Evolutionary conservation across 2,329 filamentous ascomycete species (phyloP).

Genomic region (Penicillium sp.): DNA sequence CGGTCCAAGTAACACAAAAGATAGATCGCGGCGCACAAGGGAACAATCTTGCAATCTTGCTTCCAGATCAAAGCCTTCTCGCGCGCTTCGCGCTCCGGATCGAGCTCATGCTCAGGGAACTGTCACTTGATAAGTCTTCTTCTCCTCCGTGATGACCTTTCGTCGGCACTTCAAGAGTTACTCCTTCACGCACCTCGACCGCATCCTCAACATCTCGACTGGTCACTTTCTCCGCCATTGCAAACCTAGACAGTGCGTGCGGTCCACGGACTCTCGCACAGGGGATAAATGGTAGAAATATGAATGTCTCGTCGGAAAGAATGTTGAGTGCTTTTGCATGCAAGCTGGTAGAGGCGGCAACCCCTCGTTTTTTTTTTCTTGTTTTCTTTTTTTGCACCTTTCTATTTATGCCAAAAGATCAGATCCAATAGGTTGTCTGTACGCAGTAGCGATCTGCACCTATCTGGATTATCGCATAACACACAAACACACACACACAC

Average conservation of each 20-base stretch:
- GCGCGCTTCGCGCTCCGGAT: slow-evolving; percentile 10
- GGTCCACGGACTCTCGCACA: too few relatives aligned
- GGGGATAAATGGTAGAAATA: too few relatives aligned
- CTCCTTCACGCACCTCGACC: slow-evolving; percentile 11
- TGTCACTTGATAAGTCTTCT: slow-evolving; percentile 2
- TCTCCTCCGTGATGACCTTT: background rate
- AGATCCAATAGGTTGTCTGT: background rate
- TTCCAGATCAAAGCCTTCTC: slow-evolving; percentile 45
- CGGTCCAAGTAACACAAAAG: slow-evolving; percentile 63
- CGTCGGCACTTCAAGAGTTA: background rate
- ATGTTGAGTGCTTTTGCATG: too few relatives aligned
- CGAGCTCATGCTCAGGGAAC: slow-evolving; percentile 7
- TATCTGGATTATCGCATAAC: background rate
- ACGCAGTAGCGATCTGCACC: background rate
- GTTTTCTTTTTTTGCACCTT: too few relatives aligned
- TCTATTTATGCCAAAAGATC: background rate
- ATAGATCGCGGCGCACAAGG: slow-evolving; percentile 59
- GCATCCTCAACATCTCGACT: slow-evolving; percentile 11
- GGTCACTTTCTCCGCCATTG: slow-evolving; percentile 12
- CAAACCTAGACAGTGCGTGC: too few relatives aligned
- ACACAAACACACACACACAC: background rate
- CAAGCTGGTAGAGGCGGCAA: background rate
- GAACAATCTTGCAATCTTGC: slow-evolving; percentile 59
- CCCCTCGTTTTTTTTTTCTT: background rate
- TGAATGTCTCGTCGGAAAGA: too few relatives aligned